These are phyloP conservation scores for Cladosporium velox DNA, from an alignment of 2,329 filamentous ascomycete species.

Conservation along the genomic window DNA sequence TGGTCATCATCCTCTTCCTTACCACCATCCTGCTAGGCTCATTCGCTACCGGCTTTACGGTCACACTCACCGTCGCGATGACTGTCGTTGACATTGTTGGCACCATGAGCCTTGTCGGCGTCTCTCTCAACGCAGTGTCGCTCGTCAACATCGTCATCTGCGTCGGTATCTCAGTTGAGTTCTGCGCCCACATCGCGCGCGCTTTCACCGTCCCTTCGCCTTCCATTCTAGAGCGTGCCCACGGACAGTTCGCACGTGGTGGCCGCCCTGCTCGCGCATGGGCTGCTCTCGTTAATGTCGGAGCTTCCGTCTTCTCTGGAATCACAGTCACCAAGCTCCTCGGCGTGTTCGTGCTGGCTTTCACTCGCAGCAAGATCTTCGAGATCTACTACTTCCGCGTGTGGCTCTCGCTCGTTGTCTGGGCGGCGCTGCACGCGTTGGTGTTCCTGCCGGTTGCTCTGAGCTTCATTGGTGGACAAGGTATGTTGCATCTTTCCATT, in stretches of 20 bases:
- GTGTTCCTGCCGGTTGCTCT: slow-evolving; percentile 89
- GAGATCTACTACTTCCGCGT: slow-evolving; percentile 99
- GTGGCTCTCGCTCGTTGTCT: slow-evolving; percentile 87
- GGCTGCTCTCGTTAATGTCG: slow-evolving; percentile 92
- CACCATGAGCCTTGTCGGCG: slow-evolving; percentile 84
- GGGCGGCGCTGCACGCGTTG: slow-evolving; percentile 84
- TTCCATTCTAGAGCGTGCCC: slow-evolving; percentile 75
- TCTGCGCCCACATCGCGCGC: slow-evolving; percentile 93
- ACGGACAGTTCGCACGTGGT: slow-evolving; percentile 48
- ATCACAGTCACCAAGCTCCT: slow-evolving; percentile 96
- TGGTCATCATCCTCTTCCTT: slow-evolving; percentile 82
- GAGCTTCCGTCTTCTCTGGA: slow-evolving; percentile 89
- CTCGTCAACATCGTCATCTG: slow-evolving; percentile 97
- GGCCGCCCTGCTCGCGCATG: slow-evolving; percentile 84
- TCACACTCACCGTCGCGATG: slow-evolving; percentile 88
- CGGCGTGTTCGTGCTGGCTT: slow-evolving; percentile 87
- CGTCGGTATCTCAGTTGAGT: slow-evolving; percentile 94
- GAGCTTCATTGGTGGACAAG: slow-evolving; percentile 80
- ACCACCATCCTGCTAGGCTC: slow-evolving; percentile 82
- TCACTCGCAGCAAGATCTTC: slow-evolving; percentile 96
- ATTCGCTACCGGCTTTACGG: slow-evolving; percentile 74
- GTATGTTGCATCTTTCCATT: slow-evolving; percentile 43
- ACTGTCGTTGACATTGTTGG: slow-evolving; percentile 92
- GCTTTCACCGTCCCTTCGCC: slow-evolving; percentile 93
- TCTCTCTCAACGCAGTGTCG: slow-evolving; percentile 91